Conservation (phyloP, 805 yeast genomes). For the Sugiyamaella qingdaonensis region DNA sequence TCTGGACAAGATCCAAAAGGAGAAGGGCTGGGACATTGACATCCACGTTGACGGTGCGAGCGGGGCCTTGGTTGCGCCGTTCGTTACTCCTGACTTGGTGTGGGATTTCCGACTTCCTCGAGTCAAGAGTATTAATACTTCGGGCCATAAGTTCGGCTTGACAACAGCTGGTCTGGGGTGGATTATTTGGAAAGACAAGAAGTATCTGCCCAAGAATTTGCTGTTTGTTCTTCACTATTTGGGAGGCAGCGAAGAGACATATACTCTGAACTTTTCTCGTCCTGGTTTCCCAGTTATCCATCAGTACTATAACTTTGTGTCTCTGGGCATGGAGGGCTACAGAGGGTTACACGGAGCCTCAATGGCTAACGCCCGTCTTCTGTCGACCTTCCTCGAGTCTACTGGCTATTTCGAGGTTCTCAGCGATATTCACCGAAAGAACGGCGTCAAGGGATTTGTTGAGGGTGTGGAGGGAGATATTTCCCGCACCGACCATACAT, state of each 20-base stretch:
- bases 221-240: slow-evolving; percentile 76
- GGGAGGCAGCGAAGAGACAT: slow-evolving; percentile 86
- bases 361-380: slow-evolving; percentile 66
- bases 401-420: slow-evolving; percentile 66
- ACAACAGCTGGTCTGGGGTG: slow-evolving; percentile 91
- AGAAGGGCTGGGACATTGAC: slow-evolving; percentile 64
- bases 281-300: slow-evolving; percentile 89
- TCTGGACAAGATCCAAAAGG: slow-evolving; percentile 64
- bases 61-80: slow-evolving; percentile 88
- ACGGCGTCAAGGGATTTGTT: slow-evolving; percentile 32
- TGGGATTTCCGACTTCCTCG: slow-evolving; percentile 83
- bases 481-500: slow-evolving; percentile 25
- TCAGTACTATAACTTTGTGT: slow-evolving; percentile 77
- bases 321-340: slow-evolving; percentile 72
- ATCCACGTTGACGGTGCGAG: slow-evolving; percentile 94
- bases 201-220: slow-evolving; percentile 63
- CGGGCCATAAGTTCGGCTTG: slow-evolving; percentile 91
- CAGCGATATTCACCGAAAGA: slow-evolving; percentile 68
- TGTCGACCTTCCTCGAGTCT: slow-evolving; percentile 56
- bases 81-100: slow-evolving; percentile 63
- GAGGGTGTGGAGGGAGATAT: slow-evolving; percentile 8
- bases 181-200: slow-evolving; percentile 73
- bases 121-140: slow-evolving; percentile 79
- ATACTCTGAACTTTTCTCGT: slow-evolving; percentile 81
- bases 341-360: slow-evolving; percentile 56